phyloP scores from a whole-genome alignment of 805 yeast genomes.

The Schwanniomyces vanrijiae region DNA sequence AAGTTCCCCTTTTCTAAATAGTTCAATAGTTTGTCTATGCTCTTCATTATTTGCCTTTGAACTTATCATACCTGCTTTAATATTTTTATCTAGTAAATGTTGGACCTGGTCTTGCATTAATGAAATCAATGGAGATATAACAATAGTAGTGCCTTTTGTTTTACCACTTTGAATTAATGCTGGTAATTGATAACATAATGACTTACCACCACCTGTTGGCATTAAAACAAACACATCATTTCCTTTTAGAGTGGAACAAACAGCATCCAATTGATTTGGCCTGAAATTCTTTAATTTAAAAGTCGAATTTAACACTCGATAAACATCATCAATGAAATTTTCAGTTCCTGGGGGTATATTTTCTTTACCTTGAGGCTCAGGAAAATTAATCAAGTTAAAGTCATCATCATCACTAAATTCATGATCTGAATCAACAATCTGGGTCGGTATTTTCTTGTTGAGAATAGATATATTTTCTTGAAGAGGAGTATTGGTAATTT shows the following conservation, averaged over 20 bases:
- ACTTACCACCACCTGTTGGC: conserved; percentile 99
- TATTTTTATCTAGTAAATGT: conserved; percentile 64
- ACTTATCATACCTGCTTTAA: conserved; percentile 85
- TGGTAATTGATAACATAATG: conserved; percentile 92
- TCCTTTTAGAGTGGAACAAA: conserved; percentile 73
- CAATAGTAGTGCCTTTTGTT: conserved; percentile 84
- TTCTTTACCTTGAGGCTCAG: conserved; percentile 17
- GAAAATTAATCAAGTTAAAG: conserved; percentile 17
- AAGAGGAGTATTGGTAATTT: not conserved
- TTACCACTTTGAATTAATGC: conserved; percentile 76
- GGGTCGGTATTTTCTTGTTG: conserved; percentile 1
- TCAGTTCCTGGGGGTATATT: conserved; percentile 30
- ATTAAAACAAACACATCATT: conserved; percentile 89
- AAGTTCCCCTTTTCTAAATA: conserved; percentile 64
- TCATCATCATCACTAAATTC: conserved; percentile 37
- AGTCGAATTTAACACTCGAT: conserved; percentile 50
- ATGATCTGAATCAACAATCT: conserved; percentile 13
- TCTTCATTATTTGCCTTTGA: conserved; percentile 70
- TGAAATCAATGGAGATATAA: conserved; percentile 91
- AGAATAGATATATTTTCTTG: not conserved
- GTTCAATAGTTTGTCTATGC: conserved; percentile 57
- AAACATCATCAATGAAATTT: conserved; percentile 72
- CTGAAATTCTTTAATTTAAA: conserved; percentile 73
- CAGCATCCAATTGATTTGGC: conserved; percentile 82
- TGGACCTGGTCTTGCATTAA: conserved; percentile 97